These are phyloP conservation scores for Cydonia oblonga DNA, from an alignment of 331 rosid genomes.

Conservation along the genomic window DNA sequence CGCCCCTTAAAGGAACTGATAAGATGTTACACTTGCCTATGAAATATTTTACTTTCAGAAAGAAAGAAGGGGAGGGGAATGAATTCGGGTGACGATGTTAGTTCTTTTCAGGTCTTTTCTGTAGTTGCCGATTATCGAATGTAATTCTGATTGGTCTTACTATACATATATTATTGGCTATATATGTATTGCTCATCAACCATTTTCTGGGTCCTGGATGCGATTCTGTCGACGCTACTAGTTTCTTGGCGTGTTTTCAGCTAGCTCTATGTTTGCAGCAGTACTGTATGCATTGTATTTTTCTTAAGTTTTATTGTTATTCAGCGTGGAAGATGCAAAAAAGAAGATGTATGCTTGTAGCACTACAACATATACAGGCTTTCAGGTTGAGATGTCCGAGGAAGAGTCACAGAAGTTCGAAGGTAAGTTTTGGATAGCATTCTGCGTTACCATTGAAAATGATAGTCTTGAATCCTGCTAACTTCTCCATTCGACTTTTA, in stretches of 20 bases:
- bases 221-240: neutral
- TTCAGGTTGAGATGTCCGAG: conserved; percentile 75
- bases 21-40: neutral
- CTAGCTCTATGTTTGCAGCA: neutral
- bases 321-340: conserved; percentile 83
- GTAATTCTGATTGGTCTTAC: neutral
- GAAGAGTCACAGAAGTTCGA: conserved; percentile 73
- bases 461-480: neutral
- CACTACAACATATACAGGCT: conserved; percentile 77
- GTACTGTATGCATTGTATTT: neutral
- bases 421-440: conserved; percentile 28
- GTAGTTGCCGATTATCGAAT: neutral
- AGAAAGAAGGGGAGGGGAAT: too few species aligned
- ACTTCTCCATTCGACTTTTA: neutral
- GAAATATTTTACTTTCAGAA: neutral
- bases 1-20: too few species aligned
- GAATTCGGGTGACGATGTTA: neutral
- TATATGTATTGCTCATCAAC: neutral
- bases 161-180: neutral
- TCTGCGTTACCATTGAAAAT: neutral
- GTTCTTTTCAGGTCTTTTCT: neutral
- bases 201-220: neutral
- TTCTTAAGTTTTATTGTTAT: neutral
- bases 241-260: neutral
- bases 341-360: conserved; percentile 82